Conservation (phyloP, 192 early-diverging fungal species). For the Podila epicladia region DNA sequence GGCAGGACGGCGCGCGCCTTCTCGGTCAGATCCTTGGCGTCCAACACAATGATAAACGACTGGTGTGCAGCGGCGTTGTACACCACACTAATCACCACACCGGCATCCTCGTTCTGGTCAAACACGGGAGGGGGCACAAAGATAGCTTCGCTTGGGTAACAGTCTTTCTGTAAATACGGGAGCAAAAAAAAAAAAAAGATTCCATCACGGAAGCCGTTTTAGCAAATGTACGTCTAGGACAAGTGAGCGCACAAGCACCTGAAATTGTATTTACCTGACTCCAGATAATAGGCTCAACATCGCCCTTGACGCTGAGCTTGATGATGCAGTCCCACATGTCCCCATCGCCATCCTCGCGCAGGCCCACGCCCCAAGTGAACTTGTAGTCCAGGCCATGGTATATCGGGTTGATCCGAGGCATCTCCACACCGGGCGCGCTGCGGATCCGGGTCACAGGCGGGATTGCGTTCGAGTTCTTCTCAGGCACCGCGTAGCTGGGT, state of each 20-base stretch:
- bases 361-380: conserved; percentile 61
- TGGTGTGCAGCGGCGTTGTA: conserved; percentile 70
- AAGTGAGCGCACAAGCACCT: conserved; percentile 14
- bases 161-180: conserved; percentile 56
- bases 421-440: conserved; percentile 59
- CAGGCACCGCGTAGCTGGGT: conserved; percentile 26
- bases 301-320: conserved; percentile 61
- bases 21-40: conserved; percentile 73
- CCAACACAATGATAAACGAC: conserved; percentile 79
- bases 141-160: conserved; percentile 82
- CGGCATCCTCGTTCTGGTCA: conserved; percentile 73
- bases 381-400: conserved; percentile 56
- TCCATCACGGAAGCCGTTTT: neutral
- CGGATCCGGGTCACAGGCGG: conserved; percentile 45
- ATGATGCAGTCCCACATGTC: conserved; percentile 66
- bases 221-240: neutral
- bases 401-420: conserved; percentile 62
- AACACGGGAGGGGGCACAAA: conserved; percentile 73
- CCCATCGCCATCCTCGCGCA: conserved; percentile 43
- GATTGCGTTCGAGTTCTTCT: conserved; percentile 39
- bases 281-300: conserved; percentile 38
- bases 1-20: conserved; percentile 73
- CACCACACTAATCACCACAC: conserved; percentile 78
- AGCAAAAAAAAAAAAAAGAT: neutral
- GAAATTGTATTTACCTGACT: conserved; percentile 24